Conservation (phyloP, 2,329 filamentous ascomycete genomes). For the Diaporthe caulivora region DNA sequence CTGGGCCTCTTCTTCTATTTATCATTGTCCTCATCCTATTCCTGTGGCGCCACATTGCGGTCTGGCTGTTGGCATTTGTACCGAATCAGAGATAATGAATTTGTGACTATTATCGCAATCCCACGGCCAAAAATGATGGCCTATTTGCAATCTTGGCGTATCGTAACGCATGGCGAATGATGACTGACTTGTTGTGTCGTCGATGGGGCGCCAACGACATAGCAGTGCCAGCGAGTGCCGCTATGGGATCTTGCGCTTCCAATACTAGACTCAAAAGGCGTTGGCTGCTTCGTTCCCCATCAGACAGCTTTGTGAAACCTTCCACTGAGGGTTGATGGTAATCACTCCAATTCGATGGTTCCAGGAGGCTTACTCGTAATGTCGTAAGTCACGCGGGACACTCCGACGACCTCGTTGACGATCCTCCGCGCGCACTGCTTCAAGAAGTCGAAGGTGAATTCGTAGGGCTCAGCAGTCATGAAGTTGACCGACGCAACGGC, state of each 20-base stretch:
- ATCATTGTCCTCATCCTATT: neutral
- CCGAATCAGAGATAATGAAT: neutral
- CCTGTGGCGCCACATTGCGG: neutral
- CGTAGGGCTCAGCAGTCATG: constrained; percentile 81
- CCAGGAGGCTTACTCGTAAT: constrained; percentile 20
- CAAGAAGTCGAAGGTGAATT: constrained; percentile 57
- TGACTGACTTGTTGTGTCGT: neutral
- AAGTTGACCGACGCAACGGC: constrained; percentile 69
- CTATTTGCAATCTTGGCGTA: neutral
- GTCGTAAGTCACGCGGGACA: constrained; percentile 80
- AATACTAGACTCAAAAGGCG: neutral
- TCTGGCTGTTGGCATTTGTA: neutral
- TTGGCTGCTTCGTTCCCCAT: neutral
- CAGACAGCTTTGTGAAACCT: neutral
- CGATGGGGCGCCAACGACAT: neutral
- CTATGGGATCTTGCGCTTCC: neutral
- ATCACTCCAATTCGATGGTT: constrained; percentile 27
- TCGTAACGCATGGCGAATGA: neutral
- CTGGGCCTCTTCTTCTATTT: neutral
- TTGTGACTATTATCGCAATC: neutral
- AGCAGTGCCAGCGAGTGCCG: no score
- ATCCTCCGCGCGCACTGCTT: constrained; percentile 76
- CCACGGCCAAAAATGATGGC: neutral
- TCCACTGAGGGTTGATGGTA: neutral
- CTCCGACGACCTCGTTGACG: constrained; percentile 81